Conservation (phyloP, 1,139 yeast genomes). For the Geotrichum bryndzae region DNA sequence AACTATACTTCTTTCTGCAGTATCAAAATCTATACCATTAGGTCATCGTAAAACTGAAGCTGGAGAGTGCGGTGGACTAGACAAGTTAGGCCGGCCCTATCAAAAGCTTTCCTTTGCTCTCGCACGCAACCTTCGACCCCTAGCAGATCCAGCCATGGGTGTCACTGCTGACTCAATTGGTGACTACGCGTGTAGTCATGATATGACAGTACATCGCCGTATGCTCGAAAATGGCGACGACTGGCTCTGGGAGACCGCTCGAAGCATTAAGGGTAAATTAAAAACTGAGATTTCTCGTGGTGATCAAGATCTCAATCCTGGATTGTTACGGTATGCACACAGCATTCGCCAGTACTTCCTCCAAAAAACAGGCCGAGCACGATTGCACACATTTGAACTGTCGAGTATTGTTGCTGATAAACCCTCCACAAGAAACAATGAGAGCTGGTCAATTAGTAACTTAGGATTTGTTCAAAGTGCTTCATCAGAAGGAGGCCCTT, state of each 20-base stretch:
- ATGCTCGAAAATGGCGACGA: neutral
- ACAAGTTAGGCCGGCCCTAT: neutral
- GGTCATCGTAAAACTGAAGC: neutral
- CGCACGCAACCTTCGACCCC: constrained; percentile 1
- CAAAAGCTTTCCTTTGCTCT: neutral
- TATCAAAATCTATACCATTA: neutral
- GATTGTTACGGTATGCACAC: constrained; percentile 8
- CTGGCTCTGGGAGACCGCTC: neutral
- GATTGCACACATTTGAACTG: constrained; percentile 7
- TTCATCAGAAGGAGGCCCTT: neutral
- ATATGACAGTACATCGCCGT: neutral
- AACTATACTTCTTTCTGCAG: neutral
- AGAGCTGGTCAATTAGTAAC: neutral
- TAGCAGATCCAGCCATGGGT: neutral
- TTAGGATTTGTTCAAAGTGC: constrained; percentile 2
- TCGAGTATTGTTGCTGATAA: constrained; percentile 4
- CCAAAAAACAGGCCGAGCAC: neutral
- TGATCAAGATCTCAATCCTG: constrained; percentile 8
- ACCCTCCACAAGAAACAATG: neutral
- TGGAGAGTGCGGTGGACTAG: constrained; percentile 4
- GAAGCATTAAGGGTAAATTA: neutral
- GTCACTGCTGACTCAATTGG: neutral
- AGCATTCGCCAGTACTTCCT: constrained; percentile 3
- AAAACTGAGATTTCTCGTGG: constrained; percentile 4
- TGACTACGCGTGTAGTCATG: neutral